Evolutionary conservation across 2,329 filamentous ascomycete genomes (phyloP), one percentile per base, ranked within the genome.

Genomic region (Lithohypha guttulata): DNA sequence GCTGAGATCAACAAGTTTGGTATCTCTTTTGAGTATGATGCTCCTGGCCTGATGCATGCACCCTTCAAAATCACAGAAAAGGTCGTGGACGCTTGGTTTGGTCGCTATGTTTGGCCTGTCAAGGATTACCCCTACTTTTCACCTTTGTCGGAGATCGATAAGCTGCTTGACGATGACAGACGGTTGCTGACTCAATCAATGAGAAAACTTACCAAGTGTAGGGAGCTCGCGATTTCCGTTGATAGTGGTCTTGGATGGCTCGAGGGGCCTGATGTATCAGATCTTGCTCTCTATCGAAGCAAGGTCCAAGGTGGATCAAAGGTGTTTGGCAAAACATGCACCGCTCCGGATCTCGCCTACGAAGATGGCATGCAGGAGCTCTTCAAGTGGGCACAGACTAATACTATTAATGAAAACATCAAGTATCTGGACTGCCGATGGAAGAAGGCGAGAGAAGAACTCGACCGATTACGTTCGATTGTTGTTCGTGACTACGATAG

Each of bases 211-310:
- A 59, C 54, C 2, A 64, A 66, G 6, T 70, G 79, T 2, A 65
- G 63, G 23, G 76, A 81, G 44, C 65, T 84, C n/a, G 79, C 73
- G 0, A 58, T 84, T 3, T 81, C 75, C 13, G 68, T 81, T 27
- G 75, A 81, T 51, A 77, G 70, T 41, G 78, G 79, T 7, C 63
- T 83, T 25, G 80, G 80, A 8, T 83, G 77, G 66, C 65, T 84
- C 8, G 62, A 63, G 32, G 77, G 78, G 1, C 73, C 77, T 1
- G 77, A 81, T 53, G 59, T 66, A 13, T 70, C 67, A 0, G 59
- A 68, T 26, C 57, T 63, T 14, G 68, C 68, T 31, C 61, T 62
- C 4, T 60, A 70, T 14, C 61, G 70, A 32, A 58, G 63, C 13
- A 60, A 60, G 2, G 57, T 55, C n/a, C 44, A 43, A 2, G 58